Evolutionary conservation across 345 rosid genomes (phyloP).

Genomic region (Viola odorata): DNA sequence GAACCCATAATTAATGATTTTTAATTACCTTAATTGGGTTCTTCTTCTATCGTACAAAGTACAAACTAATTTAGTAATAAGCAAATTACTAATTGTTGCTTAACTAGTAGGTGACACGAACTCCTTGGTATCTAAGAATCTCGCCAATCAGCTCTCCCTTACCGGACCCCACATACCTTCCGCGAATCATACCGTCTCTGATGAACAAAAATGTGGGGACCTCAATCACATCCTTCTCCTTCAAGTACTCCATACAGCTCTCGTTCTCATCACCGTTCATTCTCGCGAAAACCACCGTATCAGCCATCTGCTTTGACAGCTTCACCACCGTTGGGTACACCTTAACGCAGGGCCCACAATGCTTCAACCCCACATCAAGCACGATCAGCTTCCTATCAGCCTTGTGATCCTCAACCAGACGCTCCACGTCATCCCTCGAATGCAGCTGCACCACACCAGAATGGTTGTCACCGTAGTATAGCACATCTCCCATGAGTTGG

Average conservation of each 20-base stretch:
- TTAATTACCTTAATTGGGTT: too few relatives aligned
- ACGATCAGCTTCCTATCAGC: constrained; percentile 65
- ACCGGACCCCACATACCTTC: constrained; percentile 89
- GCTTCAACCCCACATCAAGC: constrained; percentile 84
- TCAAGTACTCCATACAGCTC: constrained; percentile 83
- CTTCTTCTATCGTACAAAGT: too few relatives aligned
- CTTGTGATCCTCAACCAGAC: constrained; percentile 60
- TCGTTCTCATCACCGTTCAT: constrained; percentile 97
- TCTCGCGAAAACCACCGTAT: constrained; percentile 67
- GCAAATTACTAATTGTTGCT: background rate
- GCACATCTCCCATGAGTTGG: constrained; percentile 68
- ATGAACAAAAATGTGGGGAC: constrained; percentile 91
- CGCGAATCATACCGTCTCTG: constrained; percentile 60
- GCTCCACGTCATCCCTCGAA: constrained; percentile 62
- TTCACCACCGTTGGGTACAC: constrained; percentile 86
- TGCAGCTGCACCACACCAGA: constrained; percentile 79
- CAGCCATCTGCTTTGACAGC: constrained; percentile 71
- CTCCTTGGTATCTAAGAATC: constrained; percentile 82
- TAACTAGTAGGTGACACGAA: constrained; percentile 57
- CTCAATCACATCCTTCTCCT: constrained; percentile 75
- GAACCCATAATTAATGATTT: too few relatives aligned
- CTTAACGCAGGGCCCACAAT: constrained; percentile 92
- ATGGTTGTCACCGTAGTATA: constrained; percentile 93
- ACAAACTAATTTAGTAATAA: background rate
- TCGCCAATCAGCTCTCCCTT: constrained; percentile 95